A percentile compares a stretch with the other conserved stretches of the same genome.
phyloP scores from a whole-genome alignment of 1,139 yeast genomes.

The Suhomyces terraborum region DNA sequence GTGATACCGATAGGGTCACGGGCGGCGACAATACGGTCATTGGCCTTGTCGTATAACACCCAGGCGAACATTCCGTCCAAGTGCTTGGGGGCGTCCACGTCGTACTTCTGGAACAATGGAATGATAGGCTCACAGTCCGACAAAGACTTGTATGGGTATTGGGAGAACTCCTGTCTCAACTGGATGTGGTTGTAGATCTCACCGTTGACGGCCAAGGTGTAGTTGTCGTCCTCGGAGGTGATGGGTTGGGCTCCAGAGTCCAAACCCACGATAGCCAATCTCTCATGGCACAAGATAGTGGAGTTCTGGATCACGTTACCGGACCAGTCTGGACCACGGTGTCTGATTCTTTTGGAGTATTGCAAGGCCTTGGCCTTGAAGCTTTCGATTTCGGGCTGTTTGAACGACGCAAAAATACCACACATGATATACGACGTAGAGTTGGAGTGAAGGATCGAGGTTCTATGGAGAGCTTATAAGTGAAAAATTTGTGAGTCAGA shows the following conservation, averaged over 20 bases:
- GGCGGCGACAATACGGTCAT: constrained; percentile 91
- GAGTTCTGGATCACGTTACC: constrained; percentile 80
- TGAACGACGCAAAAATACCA: constrained; percentile 94
- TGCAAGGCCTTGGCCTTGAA: constrained; percentile 89
- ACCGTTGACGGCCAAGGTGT: constrained; percentile 87
- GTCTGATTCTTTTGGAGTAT: constrained; percentile 89
- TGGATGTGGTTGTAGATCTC: constrained; percentile 97
- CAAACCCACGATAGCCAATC: constrained; percentile 93
- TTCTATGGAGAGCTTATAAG: too few species aligned
- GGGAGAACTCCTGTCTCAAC: constrained; percentile 71
- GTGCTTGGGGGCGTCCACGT: constrained; percentile 83
- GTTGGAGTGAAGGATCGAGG: too few species aligned
- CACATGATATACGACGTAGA: constrained; percentile 84
- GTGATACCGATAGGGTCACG: constrained; percentile 98
- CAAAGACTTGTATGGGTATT: constrained; percentile 79
- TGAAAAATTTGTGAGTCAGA: constrained; percentile 19
- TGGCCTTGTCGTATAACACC: constrained; percentile 79
- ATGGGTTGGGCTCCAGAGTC: constrained; percentile 99
- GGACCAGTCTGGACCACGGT: constrained; percentile 99
- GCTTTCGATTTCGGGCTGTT: constrained; percentile 72
- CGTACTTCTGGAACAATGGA: constrained; percentile 87
- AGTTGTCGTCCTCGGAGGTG: constrained; percentile 72
- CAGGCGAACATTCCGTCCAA: constrained; percentile 99
- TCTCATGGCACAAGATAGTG: constrained; percentile 87
- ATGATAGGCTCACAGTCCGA: constrained; percentile 98